Conservation (phyloP, 805 yeast species). For the Torulaspora franciscae region DNA sequence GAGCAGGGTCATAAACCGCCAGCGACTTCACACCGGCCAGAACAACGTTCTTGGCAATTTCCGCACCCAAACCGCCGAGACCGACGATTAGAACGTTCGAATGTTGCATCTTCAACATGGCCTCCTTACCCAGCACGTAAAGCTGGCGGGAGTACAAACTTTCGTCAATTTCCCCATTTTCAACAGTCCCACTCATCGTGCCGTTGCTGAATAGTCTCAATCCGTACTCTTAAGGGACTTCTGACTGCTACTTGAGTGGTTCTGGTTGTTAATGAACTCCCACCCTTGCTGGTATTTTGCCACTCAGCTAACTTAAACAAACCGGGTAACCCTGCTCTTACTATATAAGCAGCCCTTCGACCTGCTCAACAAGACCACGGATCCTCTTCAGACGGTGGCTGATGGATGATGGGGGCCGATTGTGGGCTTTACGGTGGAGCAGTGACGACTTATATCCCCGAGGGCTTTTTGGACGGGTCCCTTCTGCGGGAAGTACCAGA, state of each 20-base stretch:
- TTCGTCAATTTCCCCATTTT: conserved; percentile 68
- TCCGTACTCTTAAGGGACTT: background rate
- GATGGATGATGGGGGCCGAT: conserved; percentile 6
- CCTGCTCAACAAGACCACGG: background rate
- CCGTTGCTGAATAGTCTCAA: background rate
- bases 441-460: conserved; percentile 53
- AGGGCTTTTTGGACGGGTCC: conserved; percentile 68
- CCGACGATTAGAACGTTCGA: conserved; percentile 92
- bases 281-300: conserved; percentile 1
- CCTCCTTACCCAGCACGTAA: conserved; percentile 94
- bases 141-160: conserved; percentile 93
- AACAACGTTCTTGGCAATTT: conserved; percentile 93
- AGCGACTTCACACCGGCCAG: conserved; percentile 95
- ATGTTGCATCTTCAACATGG: conserved; percentile 93
- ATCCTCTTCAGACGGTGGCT: background rate
- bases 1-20: conserved; percentile 74
- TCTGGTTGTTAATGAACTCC: background rate
- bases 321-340: background rate
- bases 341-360: background rate
- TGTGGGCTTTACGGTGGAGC: conserved; percentile 77
- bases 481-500: conserved; percentile 81
- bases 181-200: conserved; percentile 6
- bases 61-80: conserved; percentile 87
- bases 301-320: background rate
- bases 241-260: background rate